These are phyloP conservation scores for Colletotrichum sp. DNA, from an alignment of 2,329 filamentous ascomycete species.

Conservation along the genomic window DNA sequence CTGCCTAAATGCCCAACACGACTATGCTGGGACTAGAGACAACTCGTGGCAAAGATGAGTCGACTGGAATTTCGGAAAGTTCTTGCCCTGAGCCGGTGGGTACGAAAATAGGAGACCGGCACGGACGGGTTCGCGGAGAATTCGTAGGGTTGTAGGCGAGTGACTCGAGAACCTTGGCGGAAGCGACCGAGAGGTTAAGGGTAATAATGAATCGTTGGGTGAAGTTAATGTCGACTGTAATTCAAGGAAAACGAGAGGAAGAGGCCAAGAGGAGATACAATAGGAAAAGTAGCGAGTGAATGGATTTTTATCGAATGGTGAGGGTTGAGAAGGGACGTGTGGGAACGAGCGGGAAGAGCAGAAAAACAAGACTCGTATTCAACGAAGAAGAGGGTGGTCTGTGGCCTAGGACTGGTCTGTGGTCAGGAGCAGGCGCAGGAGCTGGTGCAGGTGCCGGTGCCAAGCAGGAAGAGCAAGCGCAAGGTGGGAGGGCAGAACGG, in stretches of 20 bases:
- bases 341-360: conserved; percentile 10
- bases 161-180: not conserved
- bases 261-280: not conserved
- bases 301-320: conserved; percentile 6
- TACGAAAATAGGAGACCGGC: conserved; percentile 4
- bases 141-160: not conserved
- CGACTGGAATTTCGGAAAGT: conserved; percentile 13
- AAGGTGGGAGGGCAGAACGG: not conserved
- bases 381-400: not conserved
- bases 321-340: not conserved
- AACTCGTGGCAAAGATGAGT: not conserved
- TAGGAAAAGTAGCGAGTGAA: conserved; percentile 9
- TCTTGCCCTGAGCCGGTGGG: conserved; percentile 4
- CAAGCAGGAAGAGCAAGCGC: not conserved
- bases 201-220: not conserved
- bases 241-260: not conserved
- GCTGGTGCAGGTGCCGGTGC: not conserved
- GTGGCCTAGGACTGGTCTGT: not conserved
- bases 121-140: not conserved
- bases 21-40: not conserved
- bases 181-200: not conserved
- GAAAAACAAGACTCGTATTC: conserved; percentile 20
- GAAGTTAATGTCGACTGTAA: not conserved
- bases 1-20: not conserved
- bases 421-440: not conserved